Percentiles rank a stretch among this genome's conserved stretches.
phyloP scores from a whole-genome alignment of 371 early-diverging fungal genomes.

The Mortierella sp. region DNA sequence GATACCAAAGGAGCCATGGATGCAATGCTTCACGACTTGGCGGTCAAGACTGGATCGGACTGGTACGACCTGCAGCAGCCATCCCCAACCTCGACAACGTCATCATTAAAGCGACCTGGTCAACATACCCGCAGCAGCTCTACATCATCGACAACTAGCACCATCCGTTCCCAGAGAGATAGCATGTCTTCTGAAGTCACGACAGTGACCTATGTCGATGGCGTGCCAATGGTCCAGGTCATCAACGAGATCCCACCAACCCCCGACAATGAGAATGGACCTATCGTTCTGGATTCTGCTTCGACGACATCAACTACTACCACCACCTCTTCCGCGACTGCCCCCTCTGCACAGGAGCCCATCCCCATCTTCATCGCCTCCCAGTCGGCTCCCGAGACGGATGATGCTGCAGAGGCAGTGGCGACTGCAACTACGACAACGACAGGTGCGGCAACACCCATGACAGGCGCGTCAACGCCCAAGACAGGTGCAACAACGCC shows the following conservation, averaged over 20 bases:
- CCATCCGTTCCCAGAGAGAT: slow-evolving; percentile 18
- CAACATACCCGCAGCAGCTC: slow-evolving; percentile 3
- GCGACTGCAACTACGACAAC: neutral
- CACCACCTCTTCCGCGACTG: neutral
- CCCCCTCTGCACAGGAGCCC: slow-evolving; percentile 15
- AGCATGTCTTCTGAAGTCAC: slow-evolving; percentile 43
- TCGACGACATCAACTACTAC: neutral
- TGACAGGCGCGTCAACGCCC: neutral
- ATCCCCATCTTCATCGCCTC: slow-evolving; percentile 18
- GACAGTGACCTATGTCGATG: slow-evolving; percentile 50
- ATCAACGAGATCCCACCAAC: slow-evolving; percentile 58
- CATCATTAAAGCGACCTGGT: slow-evolving; percentile 8
- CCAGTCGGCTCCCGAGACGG: neutral
- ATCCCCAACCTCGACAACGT: neutral
- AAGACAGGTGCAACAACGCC: slow-evolving; percentile 1
- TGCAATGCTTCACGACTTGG: slow-evolving; percentile 44
- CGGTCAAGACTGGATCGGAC: slow-evolving; percentile 50
- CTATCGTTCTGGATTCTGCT: neutral
- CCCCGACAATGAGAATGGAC: slow-evolving; percentile 36
- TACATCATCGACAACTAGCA: slow-evolving; percentile 7
- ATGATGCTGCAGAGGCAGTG: neutral
- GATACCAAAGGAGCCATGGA: slow-evolving; percentile 53
- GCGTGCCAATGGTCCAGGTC: slow-evolving; percentile 31
- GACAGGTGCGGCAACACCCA: slow-evolving; percentile 1
- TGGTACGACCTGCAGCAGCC: slow-evolving; percentile 49